A percentile compares a stretch with the other conserved stretches of the same genome.
Conservation (phyloP, 1,284 basidiomycete species). For the Malassezia nana region DNA sequence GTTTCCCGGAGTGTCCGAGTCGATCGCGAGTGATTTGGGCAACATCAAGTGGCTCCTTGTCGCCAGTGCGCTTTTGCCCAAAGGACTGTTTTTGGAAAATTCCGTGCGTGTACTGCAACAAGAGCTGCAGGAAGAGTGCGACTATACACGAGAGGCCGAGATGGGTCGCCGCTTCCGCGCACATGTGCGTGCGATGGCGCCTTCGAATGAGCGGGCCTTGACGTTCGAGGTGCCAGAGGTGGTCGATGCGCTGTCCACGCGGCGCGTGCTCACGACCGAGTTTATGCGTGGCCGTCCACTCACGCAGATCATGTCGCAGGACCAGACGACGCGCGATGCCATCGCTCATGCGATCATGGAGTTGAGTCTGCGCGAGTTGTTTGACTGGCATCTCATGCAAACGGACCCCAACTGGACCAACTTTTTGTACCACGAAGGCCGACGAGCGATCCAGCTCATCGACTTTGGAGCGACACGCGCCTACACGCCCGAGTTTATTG, state of each 20-base stretch:
- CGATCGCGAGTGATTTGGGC: conserved; percentile 75
- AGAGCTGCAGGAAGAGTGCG: conserved; percentile 89
- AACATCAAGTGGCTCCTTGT: conserved; percentile 76
- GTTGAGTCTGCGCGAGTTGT: conserved; percentile 79
- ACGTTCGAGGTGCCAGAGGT: conserved; percentile 76
- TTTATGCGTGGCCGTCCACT: conserved; percentile 72
- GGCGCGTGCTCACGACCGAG: conserved; percentile 80
- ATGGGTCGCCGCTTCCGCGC: conserved; percentile 59
- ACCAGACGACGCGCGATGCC: conserved; percentile 66
- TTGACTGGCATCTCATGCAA: conserved; percentile 87
- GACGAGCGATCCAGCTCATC: conserved; percentile 64
- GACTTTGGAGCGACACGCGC: conserved; percentile 90
- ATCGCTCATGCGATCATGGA: conserved; percentile 74
- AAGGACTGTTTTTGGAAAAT: conserved; percentile 65
- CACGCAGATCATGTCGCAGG: conserved; percentile 57
- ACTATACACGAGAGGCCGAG: conserved; percentile 77
- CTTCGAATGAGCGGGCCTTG: conserved; percentile 17
- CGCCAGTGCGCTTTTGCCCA: conserved; percentile 69
- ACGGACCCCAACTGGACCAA: conserved; percentile 99
- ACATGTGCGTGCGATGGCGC: conserved; percentile 18
- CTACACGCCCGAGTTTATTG: conserved; percentile 78
- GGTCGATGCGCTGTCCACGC: conserved; percentile 63
- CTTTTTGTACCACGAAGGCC: conserved; percentile 69
- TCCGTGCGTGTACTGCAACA: conserved; percentile 78
- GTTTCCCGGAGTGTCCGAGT: conserved; percentile 79